Evolutionary conservation across 202 grass and related monocot species (phyloP).

Genomic region (Schoenoplectus triqueter): DNA sequence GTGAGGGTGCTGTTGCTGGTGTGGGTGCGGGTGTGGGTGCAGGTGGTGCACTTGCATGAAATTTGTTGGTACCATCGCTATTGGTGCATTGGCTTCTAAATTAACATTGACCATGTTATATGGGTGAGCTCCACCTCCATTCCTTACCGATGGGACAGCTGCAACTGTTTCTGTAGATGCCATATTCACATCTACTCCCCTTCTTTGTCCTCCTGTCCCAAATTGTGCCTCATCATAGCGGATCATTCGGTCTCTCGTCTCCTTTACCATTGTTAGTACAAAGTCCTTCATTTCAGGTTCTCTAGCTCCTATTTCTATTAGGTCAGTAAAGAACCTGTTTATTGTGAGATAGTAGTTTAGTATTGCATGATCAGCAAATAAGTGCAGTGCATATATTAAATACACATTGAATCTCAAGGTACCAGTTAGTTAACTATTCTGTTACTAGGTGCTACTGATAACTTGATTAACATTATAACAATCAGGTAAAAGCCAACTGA

Average conservation of each 20-base stretch:
- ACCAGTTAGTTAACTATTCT: conserved; percentile 2
- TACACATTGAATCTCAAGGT: background rate
- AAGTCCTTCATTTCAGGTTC: conserved; percentile 87
- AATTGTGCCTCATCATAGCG: conserved; percentile 51
- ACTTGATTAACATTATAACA: background rate
- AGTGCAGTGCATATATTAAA: background rate
- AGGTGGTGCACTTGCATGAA: conserved; percentile 80
- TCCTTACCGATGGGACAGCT: conserved; percentile 50
- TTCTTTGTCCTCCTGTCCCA: conserved; percentile 42
- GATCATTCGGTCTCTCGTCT: conserved; percentile 67
- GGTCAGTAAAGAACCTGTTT: conserved; percentile 53
- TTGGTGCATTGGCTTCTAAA: conserved; percentile 54
- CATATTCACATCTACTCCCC: conserved; percentile 79
- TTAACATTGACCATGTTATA: conserved; percentile 76
- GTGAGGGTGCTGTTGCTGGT: conserved; percentile 33
- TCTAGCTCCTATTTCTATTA: conserved; percentile 71
- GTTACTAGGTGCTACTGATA: conserved; percentile 8
- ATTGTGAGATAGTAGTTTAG: conserved; percentile 23
- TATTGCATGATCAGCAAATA: background rate
- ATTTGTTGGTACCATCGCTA: conserved; percentile 71
- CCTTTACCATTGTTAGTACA: conserved; percentile 69
- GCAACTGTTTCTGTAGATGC: conserved; percentile 44
- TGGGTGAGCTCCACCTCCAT: conserved; percentile 57
- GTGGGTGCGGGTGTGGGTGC: conserved; percentile 47
- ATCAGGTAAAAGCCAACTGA: conserved; percentile 11